Base-by-base conservation (phyloP, 2,329 filamentous ascomycete genomes). In the Exophiala sideris region DNA sequence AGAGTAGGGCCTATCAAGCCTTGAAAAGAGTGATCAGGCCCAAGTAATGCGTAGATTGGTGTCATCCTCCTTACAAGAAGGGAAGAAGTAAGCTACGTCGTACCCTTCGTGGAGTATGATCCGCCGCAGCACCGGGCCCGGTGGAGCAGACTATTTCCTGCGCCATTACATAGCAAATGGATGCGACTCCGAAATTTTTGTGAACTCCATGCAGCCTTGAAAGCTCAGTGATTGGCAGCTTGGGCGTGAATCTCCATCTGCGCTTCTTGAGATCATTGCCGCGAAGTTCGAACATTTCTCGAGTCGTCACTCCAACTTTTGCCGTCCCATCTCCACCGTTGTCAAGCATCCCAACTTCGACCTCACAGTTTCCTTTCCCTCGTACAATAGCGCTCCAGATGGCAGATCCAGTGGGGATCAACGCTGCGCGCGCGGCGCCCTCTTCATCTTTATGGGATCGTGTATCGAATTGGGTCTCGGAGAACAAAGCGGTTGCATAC, bases 401-500 rank as follows among this genome's bases (percentile, higher is more conserved):
- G 58, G 50, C 58, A 14, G 56, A 58, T 35, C 45, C 58, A 21
- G 50, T 54, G 14, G 38, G 47, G 21, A 50, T 61, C 48, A 56
- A 61, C 47, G 58, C 53, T 50, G 46, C 57, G 20, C 54, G 57
- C 38, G 57, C 61, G 54, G 81, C 86, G 58, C 82, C 86, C 56
- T 87, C 88, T 44, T 76, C 94, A 56, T 87, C 88, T 44, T 76
- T 94, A 52, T 96, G 91, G 91, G 89, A 96, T 72, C 87, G 91
- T 67, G 78, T 96, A 74, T 87, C 91, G 62, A 86, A 79, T 68
- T 99, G 94, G 92, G 91, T 88, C 11, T 89, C 91, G 2, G 92
- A 97, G 71, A 91, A 99, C 77, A 97, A 96, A 78, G 88, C 89
- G 45, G 82, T 92, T 50, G 91, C 95, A 60, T 99, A 96, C 75